These are phyloP conservation scores for Juncus effusus DNA, from an alignment of 176 grass and related monocot species.

Conservation along the genomic window DNA sequence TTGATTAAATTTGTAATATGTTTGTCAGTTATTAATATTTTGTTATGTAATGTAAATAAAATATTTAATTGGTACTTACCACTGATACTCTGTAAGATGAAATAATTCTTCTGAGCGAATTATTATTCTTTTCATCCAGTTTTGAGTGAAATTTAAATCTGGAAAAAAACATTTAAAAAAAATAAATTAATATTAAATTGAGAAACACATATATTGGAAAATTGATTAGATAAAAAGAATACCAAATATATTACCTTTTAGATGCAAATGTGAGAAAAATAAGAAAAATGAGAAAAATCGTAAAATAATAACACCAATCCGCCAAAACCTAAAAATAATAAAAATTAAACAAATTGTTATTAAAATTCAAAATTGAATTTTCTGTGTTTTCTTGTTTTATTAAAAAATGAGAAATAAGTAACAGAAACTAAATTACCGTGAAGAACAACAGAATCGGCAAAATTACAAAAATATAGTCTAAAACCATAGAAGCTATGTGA, in stretches of 20 bases:
- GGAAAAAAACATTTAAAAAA: slow-evolving; percentile 20
- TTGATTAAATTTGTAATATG: too few relatives aligned
- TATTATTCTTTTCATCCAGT: slow-evolving; percentile 26
- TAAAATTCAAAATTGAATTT: neutral
- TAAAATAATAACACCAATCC: slow-evolving; percentile 55
- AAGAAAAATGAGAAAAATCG: slow-evolving; percentile 40
- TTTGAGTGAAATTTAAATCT: slow-evolving; percentile 43
- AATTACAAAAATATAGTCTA: slow-evolving; percentile 65
- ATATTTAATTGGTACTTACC: slow-evolving; percentile 40
- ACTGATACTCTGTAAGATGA: slow-evolving; percentile 89
- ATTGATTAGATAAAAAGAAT: neutral
- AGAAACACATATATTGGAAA: slow-evolving; percentile 19
- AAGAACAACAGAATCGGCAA: slow-evolving; percentile 75
- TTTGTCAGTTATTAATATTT: too few relatives aligned
- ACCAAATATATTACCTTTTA: slow-evolving; percentile 52
- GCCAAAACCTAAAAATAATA: slow-evolving; percentile 46
- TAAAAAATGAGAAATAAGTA: slow-evolving; percentile 13
- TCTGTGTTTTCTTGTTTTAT: neutral
- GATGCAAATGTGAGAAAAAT: slow-evolving; percentile 36
- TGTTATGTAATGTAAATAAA: neutral
- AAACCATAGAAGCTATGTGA: slow-evolving; percentile 41
- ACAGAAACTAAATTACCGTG: slow-evolving; percentile 46
- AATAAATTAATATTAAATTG: slow-evolving; percentile 24
- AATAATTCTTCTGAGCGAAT: slow-evolving; percentile 42
- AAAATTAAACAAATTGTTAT: slow-evolving; percentile 15